Base-by-base conservation (phyloP, 2,329 filamentous ascomycete species). In the Pyricularia sp. region DNA sequence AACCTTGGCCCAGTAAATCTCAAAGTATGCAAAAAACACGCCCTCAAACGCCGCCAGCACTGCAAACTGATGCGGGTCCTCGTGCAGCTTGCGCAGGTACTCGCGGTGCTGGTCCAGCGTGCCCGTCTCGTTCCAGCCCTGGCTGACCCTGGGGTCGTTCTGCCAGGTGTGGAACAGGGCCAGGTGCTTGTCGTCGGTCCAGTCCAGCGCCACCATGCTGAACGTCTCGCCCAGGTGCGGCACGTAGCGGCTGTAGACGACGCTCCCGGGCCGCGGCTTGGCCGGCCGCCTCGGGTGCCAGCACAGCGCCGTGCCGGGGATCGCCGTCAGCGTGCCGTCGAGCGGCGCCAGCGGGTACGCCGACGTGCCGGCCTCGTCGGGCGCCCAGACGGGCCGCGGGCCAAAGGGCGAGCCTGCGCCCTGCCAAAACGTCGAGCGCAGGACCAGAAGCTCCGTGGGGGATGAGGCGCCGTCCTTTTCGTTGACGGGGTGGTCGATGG, bases 61-160 rank as follows among this genome's bases (percentile, higher is more conserved):
- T 28, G 88, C 86, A 68, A 93, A 80, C 71, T 90, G 86, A 77
- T 94, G 91, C 31, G 89, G 87, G 76, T 94, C 91, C 64, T 86
- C 84, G 74, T 92, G 87, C 68, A 90, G 83, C 72, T 85, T 85
- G 33, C 85, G 83, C 67, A 93, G 83, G 77, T 94, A 94, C 73
- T 88, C 85, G 70, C 87, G 84, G 77, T 94, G 92, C 77, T 93
- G 84, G 33, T 92, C 90, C 65, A 92, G 78, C 1, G 90, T 91
- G 36, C 91, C 92, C 1, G 89, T 91, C 80, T 92, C 88, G 75
- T 92, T 92, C 92, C 92, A 94, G 4, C 91, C 91, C 74, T 90
- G 86, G 4, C 90, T 90, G 36, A 94, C 92, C 67, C 92, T 89
- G 68, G 91, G 91, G 75, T 94, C 91, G 75, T 94, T 94, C 79